These are phyloP conservation scores for Lojkania enalia DNA, from an alignment of 2,329 filamentous ascomycete genomes.

Conservation along the genomic window DNA sequence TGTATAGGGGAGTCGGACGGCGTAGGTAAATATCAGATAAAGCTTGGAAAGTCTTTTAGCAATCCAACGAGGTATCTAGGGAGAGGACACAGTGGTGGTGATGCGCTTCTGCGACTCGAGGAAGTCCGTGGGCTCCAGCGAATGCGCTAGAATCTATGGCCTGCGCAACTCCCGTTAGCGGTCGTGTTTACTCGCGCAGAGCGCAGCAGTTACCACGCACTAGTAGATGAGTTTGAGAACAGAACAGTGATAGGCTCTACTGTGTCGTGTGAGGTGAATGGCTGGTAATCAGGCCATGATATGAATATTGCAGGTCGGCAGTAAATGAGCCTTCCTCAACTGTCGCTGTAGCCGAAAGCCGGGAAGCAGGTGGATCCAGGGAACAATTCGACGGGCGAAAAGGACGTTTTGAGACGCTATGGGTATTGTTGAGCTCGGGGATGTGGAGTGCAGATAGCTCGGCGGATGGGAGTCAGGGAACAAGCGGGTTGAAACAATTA, in stretches of 20 bases:
- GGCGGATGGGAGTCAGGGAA: slow-evolving; percentile 6
- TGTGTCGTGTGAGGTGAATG: not conserved
- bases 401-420: slow-evolving; percentile 32
- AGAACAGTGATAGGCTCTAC: too few species aligned
- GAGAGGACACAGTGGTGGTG: too few species aligned
- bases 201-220: too few species aligned
- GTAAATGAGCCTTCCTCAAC: slow-evolving; percentile 1
- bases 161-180: not conserved
- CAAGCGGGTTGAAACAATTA: too few species aligned
- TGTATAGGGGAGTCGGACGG: not conserved
- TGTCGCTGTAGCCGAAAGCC: slow-evolving; percentile 20
- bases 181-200: not conserved
- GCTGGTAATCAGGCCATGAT: slow-evolving; percentile 6
- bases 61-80: too few species aligned
- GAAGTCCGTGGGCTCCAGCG: not conserved
- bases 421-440: slow-evolving; percentile 40
- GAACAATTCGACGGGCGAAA: slow-evolving; percentile 13
- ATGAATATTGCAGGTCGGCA: not conserved
- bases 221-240: too few species aligned
- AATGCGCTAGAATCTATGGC: slow-evolving; percentile 6
- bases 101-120: too few species aligned
- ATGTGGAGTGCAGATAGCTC: slow-evolving; percentile 22
- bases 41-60: too few species aligned
- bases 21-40: not conserved
- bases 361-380: slow-evolving; percentile 15